phyloP scores from a whole-genome alignment of 176 grass and related monocot genomes.

The Otatea glauca region DNA sequence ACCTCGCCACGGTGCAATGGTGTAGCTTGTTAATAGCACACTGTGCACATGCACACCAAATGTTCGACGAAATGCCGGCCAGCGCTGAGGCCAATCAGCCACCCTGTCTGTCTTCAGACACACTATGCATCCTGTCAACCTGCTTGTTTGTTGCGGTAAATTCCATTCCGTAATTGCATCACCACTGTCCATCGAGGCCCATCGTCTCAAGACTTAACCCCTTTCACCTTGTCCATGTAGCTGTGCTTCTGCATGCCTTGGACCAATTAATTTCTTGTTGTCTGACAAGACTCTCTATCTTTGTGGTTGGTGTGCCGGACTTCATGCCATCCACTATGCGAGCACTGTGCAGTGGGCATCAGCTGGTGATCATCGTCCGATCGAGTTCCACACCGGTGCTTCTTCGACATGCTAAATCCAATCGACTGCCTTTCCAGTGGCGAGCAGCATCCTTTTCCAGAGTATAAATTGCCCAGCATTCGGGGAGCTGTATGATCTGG shows the following conservation, averaged over 20 bases:
- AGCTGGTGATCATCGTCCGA: conserved; percentile 8
- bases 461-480: conserved; percentile 27
- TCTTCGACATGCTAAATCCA: conserved; percentile 8
- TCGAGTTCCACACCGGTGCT: neutral
- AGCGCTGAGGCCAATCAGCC: neutral
- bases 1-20: neutral
- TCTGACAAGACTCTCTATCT: conserved; percentile 22
- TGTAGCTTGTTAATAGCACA: neutral
- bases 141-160: conserved; percentile 5
- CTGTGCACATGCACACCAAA: neutral
- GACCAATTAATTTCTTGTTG: conserved; percentile 4
- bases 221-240: conserved; percentile 7
- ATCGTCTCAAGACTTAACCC: neutral
- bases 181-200: neutral
- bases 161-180: neutral
- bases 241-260: conserved; percentile 30
- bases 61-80: conserved; percentile 41
- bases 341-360: conserved; percentile 41
- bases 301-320: conserved; percentile 42
- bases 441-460: conserved; percentile 43
- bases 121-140: neutral
- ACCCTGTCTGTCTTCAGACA: neutral
- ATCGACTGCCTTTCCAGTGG: conserved; percentile 43
- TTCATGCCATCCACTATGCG: conserved; percentile 36
- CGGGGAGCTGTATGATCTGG: conserved; percentile 43